phyloP scores from a whole-genome alignment of 257 asterid species.

The Solanum virginianum region DNA sequence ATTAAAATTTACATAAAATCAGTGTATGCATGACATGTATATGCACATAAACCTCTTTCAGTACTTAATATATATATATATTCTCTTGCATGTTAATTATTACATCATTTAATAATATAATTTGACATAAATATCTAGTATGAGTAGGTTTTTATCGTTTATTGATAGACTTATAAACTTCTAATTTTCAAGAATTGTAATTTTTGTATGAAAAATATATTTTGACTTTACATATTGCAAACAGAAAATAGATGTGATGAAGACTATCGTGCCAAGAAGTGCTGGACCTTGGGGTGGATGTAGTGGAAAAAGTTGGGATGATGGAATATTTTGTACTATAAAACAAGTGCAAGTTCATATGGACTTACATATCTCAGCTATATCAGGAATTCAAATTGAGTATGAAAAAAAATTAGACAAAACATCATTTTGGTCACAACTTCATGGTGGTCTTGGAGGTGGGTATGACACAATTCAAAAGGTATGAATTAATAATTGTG shows the following conservation, averaged over 20 bases:
- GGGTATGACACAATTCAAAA: too few relatives aligned
- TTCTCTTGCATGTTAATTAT: background rate
- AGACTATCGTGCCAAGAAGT: background rate
- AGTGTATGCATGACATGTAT: background rate
- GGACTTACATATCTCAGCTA: background rate
- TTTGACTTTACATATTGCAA: background rate
- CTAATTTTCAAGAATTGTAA: too few relatives aligned
- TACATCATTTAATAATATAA: background rate
- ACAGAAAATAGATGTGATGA: background rate
- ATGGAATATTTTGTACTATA: conserved; percentile 3
- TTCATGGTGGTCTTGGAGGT: background rate
- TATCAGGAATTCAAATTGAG: background rate
- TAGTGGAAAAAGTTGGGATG: conserved; percentile 11
- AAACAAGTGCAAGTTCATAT: background rate
- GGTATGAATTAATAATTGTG: background rate
- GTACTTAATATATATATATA: background rate
- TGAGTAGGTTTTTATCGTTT: background rate
- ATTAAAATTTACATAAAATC: background rate
- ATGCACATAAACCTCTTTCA: background rate
- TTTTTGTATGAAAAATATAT: too few relatives aligned
- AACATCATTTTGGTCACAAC: background rate
- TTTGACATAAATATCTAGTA: background rate
- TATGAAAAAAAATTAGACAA: background rate
- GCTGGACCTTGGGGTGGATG: conserved; percentile 8
- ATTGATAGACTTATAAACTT: too few relatives aligned